Evolutionary conservation across 2,329 filamentous ascomycete species (phyloP), one percentile per base, ranked within the genome.

Genomic region (Juglanconis oblonga): DNA sequence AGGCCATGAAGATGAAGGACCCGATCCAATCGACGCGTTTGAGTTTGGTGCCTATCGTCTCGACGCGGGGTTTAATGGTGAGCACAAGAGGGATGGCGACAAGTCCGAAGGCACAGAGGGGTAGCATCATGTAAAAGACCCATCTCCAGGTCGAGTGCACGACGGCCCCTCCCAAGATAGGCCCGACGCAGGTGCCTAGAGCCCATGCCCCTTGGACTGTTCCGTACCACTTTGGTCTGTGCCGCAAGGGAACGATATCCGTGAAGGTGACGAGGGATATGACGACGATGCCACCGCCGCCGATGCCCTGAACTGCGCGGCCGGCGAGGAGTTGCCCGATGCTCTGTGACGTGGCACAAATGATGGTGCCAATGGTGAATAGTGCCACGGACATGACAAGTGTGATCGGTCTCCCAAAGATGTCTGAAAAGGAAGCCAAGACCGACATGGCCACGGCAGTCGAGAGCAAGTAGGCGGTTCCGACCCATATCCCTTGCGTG

Each of bases 61-160:
- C 69, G 33, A 66, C 62, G 47, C 64, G 66, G 0, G 74, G 71
- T 38, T 71, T 71, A 42, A 77, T 66, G 13, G 79, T 77, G 45
- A 78, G 71, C 3, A 83, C 71, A 50, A 76, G 70, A 10, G 78
- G 70, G 13, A 78, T 66, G 17, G 75, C 63, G 32, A 77, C 57
- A 4, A 80, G 67, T 2, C 76, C 71, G 32, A 76, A 65, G 50
- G 67, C 74, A 61, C 77, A 73, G 62, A 79, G 73, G 13, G 78
- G 78, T 40, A 80, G 72, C 70, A 78, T 79, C 51, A 79, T 64
- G 61, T 79, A 80, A 63, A 84, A 83, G 31, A 76, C 73, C 77
- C 77, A 81, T 8, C 75, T 68, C 79, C 79, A 82, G 1, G 72
- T 73, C 1, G 68, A 70, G n/a, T 67, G 65, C 54, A 68, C 72